These are phyloP conservation scores for Debaryomyces robertsiae DNA, from an alignment of 1,139 yeast genomes.

Conservation along the genomic window DNA sequence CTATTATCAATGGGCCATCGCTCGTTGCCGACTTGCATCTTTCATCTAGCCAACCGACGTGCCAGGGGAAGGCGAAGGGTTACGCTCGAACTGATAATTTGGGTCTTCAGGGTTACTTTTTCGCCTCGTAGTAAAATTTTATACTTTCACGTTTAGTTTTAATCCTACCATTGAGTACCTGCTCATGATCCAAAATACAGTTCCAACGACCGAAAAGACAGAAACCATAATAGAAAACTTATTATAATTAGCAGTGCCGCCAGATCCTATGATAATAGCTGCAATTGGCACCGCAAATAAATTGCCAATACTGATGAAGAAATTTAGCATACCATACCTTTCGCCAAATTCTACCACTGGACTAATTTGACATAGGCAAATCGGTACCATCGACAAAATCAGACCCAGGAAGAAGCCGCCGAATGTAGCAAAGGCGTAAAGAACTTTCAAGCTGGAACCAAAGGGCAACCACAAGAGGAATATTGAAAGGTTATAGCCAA, in stretches of 20 bases:
- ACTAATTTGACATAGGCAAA: conserved; percentile 44
- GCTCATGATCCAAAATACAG: conserved; percentile 35
- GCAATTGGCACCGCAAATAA: conserved; percentile 49
- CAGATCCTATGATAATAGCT: conserved; percentile 43
- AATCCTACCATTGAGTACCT: conserved; percentile 38
- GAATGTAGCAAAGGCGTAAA: conserved; percentile 40
- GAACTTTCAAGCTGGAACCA: conserved; percentile 32
- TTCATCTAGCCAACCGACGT: too few relatives aligned
- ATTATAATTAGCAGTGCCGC: conserved; percentile 31
- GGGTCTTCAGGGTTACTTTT: background rate
- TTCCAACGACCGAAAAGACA: conserved; percentile 29
- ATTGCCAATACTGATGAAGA: conserved; percentile 42
- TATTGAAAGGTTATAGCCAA: conserved; percentile 33
- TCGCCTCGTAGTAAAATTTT: conserved; percentile 7
- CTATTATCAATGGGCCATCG: too few relatives aligned
- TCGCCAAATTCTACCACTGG: conserved; percentile 43
- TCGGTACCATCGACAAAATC: conserved; percentile 41
- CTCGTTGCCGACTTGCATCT: too few relatives aligned
- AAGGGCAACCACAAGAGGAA: conserved; percentile 43
- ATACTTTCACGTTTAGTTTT: conserved; percentile 35
- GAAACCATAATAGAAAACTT: conserved; percentile 43
- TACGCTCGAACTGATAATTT: background rate
- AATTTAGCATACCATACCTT: conserved; percentile 42
- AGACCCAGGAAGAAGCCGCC: conserved; percentile 36
- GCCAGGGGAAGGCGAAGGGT: too few relatives aligned